Evolutionary conservation across 108 stramenopile genomes (phyloP), one percentile per base, ranked within the genome.

Genomic region (Nitzschia sp.): DNA sequence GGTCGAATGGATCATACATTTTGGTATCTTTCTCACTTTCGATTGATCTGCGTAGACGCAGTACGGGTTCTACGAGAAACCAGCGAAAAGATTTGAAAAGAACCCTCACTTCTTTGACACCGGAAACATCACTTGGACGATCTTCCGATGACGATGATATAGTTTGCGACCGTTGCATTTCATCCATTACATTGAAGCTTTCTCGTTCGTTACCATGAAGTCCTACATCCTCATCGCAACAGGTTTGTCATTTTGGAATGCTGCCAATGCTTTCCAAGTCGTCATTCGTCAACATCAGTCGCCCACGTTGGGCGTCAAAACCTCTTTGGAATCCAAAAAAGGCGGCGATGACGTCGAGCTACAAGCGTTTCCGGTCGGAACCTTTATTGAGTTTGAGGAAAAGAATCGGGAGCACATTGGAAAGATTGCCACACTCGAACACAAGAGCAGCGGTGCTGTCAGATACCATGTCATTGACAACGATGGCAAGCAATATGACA

Each of bases 391-490:
- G 53, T 84, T 84, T 47, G 65, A 60, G 58, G 83, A 81, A 56
- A 57, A 60, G 23, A 64, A 69, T 6, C 76, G 80, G 13, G 62
- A 66, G 19, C 83, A 84, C 30, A 65, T 84, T 54, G 83, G 83
- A 24, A 81, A 77, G 67, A 81, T 84, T 60, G 38, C 69, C 1
- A 21, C 62, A 1, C 54, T 68, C 21, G 80, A 84, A 38, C 79
- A 84, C 77, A 84, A 81, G 49, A 66, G 73, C n/a, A 75, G 35
- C 66, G 83, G 83, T n/a, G 76, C 76, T 28, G 80, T 80, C 46
- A 65, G 83, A 9, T 84, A 84, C 46, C 54, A 53, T 26, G 74
- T 84, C 1, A 51, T 64, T 13, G 81, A 82, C 32, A 70, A 60
- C 26, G 81, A 82, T 25, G 84, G 80, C 1, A 70, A 82, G 13